Conservation (phyloP, 2,329 filamentous ascomycete species). For the Fusarium agapanthi region DNA sequence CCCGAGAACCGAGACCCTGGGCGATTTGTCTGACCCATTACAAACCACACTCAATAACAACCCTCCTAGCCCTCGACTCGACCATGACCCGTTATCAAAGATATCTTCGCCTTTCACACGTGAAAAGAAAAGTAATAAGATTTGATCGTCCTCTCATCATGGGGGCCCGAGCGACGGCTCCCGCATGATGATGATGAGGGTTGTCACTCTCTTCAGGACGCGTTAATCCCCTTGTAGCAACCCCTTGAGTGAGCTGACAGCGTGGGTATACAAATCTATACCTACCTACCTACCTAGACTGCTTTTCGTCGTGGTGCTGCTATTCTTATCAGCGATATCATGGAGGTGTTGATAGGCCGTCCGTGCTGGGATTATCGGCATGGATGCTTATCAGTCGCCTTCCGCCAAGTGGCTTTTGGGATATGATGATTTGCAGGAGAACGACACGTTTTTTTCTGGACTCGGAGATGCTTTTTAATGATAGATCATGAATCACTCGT, state of each 20-base stretch:
- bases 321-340: conserved; percentile 30
- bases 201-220: conserved; percentile 18
- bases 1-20: neutral
- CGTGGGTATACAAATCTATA: neutral
- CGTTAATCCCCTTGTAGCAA: conserved; percentile 15
- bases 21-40: conserved; percentile 33
- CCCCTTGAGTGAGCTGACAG: neutral
- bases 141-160: neutral
- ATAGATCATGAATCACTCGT: conserved; percentile 5
- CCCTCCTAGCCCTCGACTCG: neutral
- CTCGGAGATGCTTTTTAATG: conserved; percentile 1
- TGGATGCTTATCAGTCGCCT: conserved; percentile 39
- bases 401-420: neutral
- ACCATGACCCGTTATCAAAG: conserved; percentile 3
- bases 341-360: neutral
- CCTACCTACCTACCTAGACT: neutral
- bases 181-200: neutral
- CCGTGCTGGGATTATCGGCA: conserved; percentile 22
- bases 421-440: conserved; percentile 8
- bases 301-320: neutral
- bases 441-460: neutral
- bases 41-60: conserved; percentile 16
- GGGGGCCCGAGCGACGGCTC: neutral
- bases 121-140: conserved; percentile 27
- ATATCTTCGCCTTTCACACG: neutral